A percentile compares a stretch with the other conserved stretches of the same genome.
These are phyloP conservation scores for Wallacemonas sp. DNA, from an alignment of 208 protist species.

Conservation along the genomic window DNA sequence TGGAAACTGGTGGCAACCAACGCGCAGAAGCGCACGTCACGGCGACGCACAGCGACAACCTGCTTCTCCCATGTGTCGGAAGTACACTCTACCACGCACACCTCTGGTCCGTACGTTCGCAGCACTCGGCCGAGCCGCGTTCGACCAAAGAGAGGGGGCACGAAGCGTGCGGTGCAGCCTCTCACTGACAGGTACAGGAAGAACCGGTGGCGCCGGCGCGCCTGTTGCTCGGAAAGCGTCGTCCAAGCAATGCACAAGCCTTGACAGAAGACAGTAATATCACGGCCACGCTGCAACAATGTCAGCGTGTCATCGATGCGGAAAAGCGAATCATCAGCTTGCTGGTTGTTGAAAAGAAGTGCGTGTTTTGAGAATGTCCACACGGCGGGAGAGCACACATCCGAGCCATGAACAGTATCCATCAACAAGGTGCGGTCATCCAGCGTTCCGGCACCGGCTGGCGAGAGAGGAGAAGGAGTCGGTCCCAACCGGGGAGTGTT, in stretches of 20 bases:
- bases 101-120: constrained; percentile 46
- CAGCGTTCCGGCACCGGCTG: constrained; percentile 20
- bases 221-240: constrained; percentile 15
- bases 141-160: constrained; percentile 72
- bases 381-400: constrained; percentile 24
- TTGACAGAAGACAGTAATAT: constrained; percentile 50
- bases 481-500: constrained; percentile 5
- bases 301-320: constrained; percentile 82
- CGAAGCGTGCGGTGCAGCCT: constrained; percentile 65
- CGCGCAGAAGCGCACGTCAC: constrained; percentile 79
- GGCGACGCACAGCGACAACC: constrained; percentile 47
- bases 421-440: constrained; percentile 48
- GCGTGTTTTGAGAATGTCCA: constrained; percentile 54
- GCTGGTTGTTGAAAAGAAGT: constrained; percentile 25
- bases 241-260: constrained; percentile 35
- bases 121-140: constrained; percentile 67
- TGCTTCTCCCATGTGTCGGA: constrained; percentile 21
- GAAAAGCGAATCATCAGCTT: constrained; percentile 38
- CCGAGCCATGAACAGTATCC: constrained; percentile 57
- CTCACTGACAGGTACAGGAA: constrained; percentile 66
- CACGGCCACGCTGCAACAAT: constrained; percentile 21
- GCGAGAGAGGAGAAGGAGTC: constrained; percentile 18
- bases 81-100: constrained; percentile 69
- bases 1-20: constrained; percentile 31
- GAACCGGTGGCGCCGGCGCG: constrained; percentile 42